phyloP scores from a whole-genome alignment of 202 grass and related monocot genomes.

The Panicum virgatum region DNA sequence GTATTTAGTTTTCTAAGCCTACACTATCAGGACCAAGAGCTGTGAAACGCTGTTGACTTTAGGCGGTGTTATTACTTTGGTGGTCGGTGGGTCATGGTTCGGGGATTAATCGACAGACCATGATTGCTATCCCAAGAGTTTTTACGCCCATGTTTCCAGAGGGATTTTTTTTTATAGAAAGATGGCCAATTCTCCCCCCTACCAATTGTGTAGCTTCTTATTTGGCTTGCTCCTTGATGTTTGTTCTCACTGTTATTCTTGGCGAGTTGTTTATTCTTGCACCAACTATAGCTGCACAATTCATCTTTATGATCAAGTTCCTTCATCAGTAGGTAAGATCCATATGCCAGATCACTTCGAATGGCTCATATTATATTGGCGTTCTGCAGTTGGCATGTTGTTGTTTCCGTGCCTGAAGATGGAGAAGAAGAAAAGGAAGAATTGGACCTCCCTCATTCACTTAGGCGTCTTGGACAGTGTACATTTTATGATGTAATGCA shows the following conservation, averaged over 20 bases:
- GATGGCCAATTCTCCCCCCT: neutral
- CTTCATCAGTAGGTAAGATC: conserved; percentile 8
- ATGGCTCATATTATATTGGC: conserved; percentile 24
- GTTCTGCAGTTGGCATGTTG: conserved; percentile 81
- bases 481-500: conserved; percentile 68
- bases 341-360: conserved; percentile 2
- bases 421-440: conserved; percentile 57
- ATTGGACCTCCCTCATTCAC: conserved; percentile 73
- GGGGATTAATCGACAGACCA: conserved; percentile 5
- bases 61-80: neutral
- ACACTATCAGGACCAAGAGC: neutral
- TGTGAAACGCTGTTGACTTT: neutral
- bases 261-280: neutral
- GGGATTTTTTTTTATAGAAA: neutral
- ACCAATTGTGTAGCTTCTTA: conserved; percentile 9
- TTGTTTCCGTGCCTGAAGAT: conserved; percentile 67
- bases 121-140: neutral
- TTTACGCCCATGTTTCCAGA: conserved; percentile 19
- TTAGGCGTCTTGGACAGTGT: conserved; percentile 75
- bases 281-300: conserved; percentile 4
- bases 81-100: neutral
- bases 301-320: neutral
- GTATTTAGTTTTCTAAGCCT: neutral
- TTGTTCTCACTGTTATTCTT: neutral
- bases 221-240: conserved; percentile 7